Conservation (phyloP, 176 grass and related monocot species). For the Raddia guianensis region DNA sequence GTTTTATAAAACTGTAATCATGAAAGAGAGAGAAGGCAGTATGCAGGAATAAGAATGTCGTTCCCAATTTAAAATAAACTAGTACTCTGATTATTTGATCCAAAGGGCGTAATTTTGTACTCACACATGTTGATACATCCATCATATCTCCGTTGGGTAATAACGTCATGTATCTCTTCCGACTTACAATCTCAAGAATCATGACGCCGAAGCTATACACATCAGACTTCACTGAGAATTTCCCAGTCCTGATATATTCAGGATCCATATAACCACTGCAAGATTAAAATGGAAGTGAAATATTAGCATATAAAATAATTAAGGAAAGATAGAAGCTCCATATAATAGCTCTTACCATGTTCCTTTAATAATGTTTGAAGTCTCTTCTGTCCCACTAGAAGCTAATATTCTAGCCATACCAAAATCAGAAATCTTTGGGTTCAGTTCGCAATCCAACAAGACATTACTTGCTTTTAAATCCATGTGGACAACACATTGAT, state of each 20-base stretch:
- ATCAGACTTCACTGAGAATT: slow-evolving; percentile 31
- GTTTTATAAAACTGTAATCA: not conserved
- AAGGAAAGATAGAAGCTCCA: not conserved
- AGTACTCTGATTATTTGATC: not conserved
- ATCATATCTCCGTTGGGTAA: not conserved
- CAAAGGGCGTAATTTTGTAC: not conserved
- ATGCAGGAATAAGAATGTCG: not conserved
- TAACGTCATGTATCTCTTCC: not conserved
- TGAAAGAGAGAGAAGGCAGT: not conserved
- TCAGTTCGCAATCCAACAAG: slow-evolving; percentile 28
- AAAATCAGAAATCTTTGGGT: slow-evolving; percentile 37
- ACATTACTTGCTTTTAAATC: slow-evolving; percentile 36
- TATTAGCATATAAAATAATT: not conserved
- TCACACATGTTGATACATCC: not conserved
- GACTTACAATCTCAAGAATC: slow-evolving; percentile 35
- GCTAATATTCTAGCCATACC: slow-evolving; percentile 27
- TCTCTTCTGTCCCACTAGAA: slow-evolving; percentile 12
- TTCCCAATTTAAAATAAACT: not conserved
- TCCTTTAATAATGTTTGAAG: not conserved
- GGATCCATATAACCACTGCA: slow-evolving; percentile 35
- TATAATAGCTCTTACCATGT: slow-evolving; percentile 11
- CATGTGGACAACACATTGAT: slow-evolving; percentile 30
- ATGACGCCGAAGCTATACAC: slow-evolving; percentile 35
- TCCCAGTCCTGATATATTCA: slow-evolving; percentile 8
- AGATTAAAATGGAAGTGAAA: not conserved